Evolutionary conservation across 2,329 filamentous ascomycete species (phyloP), one percentile per base, ranked within the genome.

Genomic region (Cercospora beticola): DNA sequence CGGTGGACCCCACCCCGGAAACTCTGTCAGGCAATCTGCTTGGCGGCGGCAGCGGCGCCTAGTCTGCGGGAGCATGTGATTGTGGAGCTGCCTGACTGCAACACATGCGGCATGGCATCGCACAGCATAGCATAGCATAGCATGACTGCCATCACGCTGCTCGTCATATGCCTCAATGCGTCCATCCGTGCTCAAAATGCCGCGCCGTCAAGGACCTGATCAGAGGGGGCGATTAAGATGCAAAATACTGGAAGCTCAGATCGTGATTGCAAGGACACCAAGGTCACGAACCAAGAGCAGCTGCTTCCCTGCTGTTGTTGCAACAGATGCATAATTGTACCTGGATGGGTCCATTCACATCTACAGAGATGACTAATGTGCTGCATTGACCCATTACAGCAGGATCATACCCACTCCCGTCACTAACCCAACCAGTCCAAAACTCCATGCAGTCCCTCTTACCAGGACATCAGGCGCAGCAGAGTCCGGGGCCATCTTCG

Each of bases 361-460:
- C 46, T 52, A 52, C 46, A 26, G 46, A 52, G 18, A 5, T 26
- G 10, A 58, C 54, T 28, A 9, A n/a, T 28, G 2, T 28, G 54
- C 54, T 58, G 40, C 46, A 30, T n/a, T n/a, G 26, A 46, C 28
- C 26, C n/a, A 12, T 72, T 49, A 82, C 67, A 83, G 66, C 65
- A 75, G 72, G 26, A 82, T 66, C 81, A 83, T 82, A 14, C 78
- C 81, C 68, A 79, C 36, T 4, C 76, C 80, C 57, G 77, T 74
- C 0, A 73, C 74, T 5, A 78, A 40, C 1, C 76, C 79, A 36
- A 77, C 67, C 10, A 74, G 63, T 3, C 75, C 56, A 63, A 81
- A 71, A 0, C 71, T 71, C 77, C 77, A 82, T 5, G 76, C 76
- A 33, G 74, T 71, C 1, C 62, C 57, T 18, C 54, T 69, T 4